phyloP scores from a whole-genome alignment of 129 eudicot genomes.

The Chrysanthemum makinoi region DNA sequence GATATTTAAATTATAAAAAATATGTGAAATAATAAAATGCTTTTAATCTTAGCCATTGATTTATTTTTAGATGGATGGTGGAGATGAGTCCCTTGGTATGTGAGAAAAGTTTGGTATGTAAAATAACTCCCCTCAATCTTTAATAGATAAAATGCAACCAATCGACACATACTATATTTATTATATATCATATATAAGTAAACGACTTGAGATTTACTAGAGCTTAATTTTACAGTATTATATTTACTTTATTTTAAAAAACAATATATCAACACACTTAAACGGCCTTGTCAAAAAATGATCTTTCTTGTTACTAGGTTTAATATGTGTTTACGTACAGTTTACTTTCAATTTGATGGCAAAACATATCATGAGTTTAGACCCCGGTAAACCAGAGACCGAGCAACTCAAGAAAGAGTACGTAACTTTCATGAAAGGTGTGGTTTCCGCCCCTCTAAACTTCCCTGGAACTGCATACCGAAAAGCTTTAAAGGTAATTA shows the following conservation, averaged over 20 bases:
- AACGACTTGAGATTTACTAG: neutral
- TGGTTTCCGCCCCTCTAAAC: slow-evolving; percentile 82
- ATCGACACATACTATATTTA: neutral
- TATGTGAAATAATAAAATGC: too few relatives aligned
- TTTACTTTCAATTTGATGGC: slow-evolving; percentile 97
- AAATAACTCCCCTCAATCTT: too few relatives aligned
- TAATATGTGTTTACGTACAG: slow-evolving; percentile 37
- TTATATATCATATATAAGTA: neutral
- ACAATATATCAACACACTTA: too few relatives aligned
- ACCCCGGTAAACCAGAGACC: slow-evolving; percentile 83
- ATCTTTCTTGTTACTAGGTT: neutral
- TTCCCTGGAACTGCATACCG: slow-evolving; percentile 96
- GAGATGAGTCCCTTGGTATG: too few relatives aligned
- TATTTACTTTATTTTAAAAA: too few relatives aligned
- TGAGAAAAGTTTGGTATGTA: too few relatives aligned
- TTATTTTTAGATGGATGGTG: too few relatives aligned
- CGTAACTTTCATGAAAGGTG: slow-evolving; percentile 98
- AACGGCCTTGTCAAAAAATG: neutral
- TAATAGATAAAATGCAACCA: neutral
- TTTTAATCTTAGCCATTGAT: too few relatives aligned
- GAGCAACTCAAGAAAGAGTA: slow-evolving; percentile 83
- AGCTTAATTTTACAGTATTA: too few relatives aligned
- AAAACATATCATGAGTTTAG: slow-evolving; percentile 94
- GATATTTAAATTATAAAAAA: too few relatives aligned
- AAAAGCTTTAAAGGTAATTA: slow-evolving; percentile 68